A percentile compares a stretch with the other conserved stretches of the same genome.
phyloP scores from a whole-genome alignment of 148 eudicot genomes.

The Limonium bicolor region DNA sequence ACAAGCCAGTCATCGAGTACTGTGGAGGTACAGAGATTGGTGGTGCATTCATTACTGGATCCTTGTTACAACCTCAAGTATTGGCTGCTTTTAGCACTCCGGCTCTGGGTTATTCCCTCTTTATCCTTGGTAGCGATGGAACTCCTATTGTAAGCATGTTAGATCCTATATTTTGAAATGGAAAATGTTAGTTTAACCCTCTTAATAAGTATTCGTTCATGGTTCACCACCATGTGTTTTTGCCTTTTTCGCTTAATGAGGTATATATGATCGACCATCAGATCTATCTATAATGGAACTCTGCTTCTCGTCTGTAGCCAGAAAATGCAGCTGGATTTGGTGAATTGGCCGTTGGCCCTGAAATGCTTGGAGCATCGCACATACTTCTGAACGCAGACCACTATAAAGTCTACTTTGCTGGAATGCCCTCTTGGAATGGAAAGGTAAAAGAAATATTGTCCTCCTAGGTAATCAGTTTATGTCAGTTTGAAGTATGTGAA shows the following conservation, averaged over 20 bases:
- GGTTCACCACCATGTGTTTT: too few relatives aligned
- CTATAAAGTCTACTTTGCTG: constrained; percentile 64
- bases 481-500: neutral
- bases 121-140: constrained; percentile 61
- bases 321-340: constrained; percentile 54
- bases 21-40: constrained; percentile 99
- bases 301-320: constrained; percentile 30
- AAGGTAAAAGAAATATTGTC: constrained; percentile 26
- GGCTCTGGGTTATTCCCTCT: constrained; percentile 71
- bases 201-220: too few relatives aligned
- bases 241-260: neutral
- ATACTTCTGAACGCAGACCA: constrained; percentile 81
- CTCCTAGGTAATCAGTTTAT: neutral
- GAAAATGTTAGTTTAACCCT: too few relatives aligned
- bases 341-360: constrained; percentile 83
- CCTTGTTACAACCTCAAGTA: constrained; percentile 73
- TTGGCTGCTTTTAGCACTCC: constrained; percentile 93
- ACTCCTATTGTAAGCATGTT: constrained; percentile 51
- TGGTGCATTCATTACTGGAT: constrained; percentile 79
- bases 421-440: constrained; percentile 85
- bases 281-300: neutral
- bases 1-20: constrained; percentile 86
- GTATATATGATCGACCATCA: neutral
- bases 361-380: constrained; percentile 82
- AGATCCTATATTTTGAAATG: constrained; percentile 6